Evolutionary conservation across 164 flowering plant species (phyloP).

Genomic region (Stephania cephalantha): DNA sequence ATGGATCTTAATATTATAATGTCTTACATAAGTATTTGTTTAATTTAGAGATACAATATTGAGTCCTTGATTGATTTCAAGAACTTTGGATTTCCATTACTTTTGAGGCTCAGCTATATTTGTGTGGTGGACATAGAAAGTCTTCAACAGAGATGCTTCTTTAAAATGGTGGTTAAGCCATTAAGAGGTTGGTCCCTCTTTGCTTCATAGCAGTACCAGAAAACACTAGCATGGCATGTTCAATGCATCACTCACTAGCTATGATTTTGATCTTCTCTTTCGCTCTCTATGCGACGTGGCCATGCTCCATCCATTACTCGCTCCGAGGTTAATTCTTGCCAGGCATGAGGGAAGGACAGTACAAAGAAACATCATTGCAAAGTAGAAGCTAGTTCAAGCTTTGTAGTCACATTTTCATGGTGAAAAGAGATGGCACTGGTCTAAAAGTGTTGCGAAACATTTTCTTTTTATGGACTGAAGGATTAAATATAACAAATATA

Average conservation of each 20-base stretch:
- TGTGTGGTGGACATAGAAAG: background rate
- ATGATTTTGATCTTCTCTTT: conserved; percentile 19
- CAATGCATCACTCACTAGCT: conserved; percentile 9
- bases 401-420: conserved; percentile 53
- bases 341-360: conserved; percentile 92
- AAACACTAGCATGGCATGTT: conserved; percentile 9
- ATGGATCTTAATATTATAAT: too few relatives aligned
- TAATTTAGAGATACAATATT: too few relatives aligned
- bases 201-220: conserved; percentile 14
- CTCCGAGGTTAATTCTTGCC: conserved; percentile 19
- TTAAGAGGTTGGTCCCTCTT: conserved; percentile 28
- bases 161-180: conserved; percentile 18
- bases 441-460: conserved; percentile 62
- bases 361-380: conserved; percentile 86
- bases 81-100: background rate
- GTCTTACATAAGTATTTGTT: too few relatives aligned
- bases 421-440: conserved; percentile 82
- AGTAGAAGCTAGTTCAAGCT: conserved; percentile 85
- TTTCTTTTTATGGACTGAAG: conserved; percentile 75
- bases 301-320: conserved; percentile 12
- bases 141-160: background rate
- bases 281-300: conserved; percentile 6
- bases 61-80: background rate
- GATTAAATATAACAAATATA: conserved; percentile 32
- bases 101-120: background rate